Evolutionary conservation across 2,329 filamentous ascomycete genomes (phyloP), one percentile per base, ranked within the genome.

Genomic region (Plenodomus biglobosus): DNA sequence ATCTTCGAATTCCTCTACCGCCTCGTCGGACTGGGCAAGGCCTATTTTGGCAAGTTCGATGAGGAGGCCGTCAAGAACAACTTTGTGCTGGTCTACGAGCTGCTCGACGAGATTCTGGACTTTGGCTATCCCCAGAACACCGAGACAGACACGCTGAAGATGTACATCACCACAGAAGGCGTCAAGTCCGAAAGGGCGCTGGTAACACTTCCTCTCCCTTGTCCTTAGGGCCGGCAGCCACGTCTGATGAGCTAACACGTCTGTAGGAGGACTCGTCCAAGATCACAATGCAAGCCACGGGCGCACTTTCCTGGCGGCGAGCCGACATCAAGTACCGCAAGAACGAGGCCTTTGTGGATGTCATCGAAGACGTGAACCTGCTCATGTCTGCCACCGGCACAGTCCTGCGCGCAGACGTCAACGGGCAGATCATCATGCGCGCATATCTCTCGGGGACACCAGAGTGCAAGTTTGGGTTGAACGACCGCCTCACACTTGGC

Each of bases 11-110:
- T 99, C 70, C 79, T 99, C 53, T 97, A 97, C 78, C 85, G 92
- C 62, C 78, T 99, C 66, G 89, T 96, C 58, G 83, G 87, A 68
- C 79, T 99, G 57, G 94, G 94, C 36, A 91, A 89, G 76, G 90
- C 91, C 48, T 99, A 99, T 76, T 99, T 99, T 80, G 92, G 89
- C 70, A 97, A 97, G 75, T 96, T 99, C 69, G 94, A 99, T 69
- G 94, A 99, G 80, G 94, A 99, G 77, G 92, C 94, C 48, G 92
- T 99, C 64, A 99, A 99, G 86, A 97, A 96, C 77, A 99, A 99
- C 78, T 99, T 99, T 77, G 94, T 99, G 57, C 80, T 99, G 59
- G 91, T 99, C 34, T 99, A 99, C 75, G 94, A 99, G 80, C 82
- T 99, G 48, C 78, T 99, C 46, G 94, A 99, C 73, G 94, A 99